Base-by-base conservation (phyloP, 2,329 filamentous ascomycete genomes). In the Triangularia verruculosa region DNA sequence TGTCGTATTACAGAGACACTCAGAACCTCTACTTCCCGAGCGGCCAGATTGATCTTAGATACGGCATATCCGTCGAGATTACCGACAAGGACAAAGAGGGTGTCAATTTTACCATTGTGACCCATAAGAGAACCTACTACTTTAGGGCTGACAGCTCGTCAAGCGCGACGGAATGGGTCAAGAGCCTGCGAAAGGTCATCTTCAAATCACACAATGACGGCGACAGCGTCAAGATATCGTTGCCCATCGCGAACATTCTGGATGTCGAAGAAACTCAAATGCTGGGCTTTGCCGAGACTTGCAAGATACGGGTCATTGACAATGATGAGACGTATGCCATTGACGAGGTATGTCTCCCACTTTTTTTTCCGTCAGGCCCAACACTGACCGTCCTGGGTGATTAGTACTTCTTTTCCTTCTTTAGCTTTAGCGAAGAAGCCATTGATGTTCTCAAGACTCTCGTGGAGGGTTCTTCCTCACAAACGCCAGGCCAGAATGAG, bases 111-210 rank as follows among this genome's bases (percentile, higher is more conserved):
- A 86, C 88, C 6, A 87, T 98, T 52, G 89, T 88, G 7, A 97
- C 93, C 0, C 86, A 93, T 72, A 86, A 93, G 66, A 85, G 92
- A 61, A 93, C 87, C 1, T 97, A 95, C 76, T 85, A 92, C 71
- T 96, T 98, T 79, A 88, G 87, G 72, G 95, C 94, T 39, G 95
- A 99, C 74, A 97, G 92, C 73, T 83, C 86, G 1, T 84, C 88
- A 3, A 97, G 91, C 73, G 95, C 95, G 11, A 95, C 92, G 75
- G 95, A 98, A 79, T 99, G 95, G 95, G 93, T 97, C 54, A 95
- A 95, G 76, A 88, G 91, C 60, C 80, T 99, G 25, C 94, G 97
- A 73, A 91, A 95, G 64, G 93, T 97, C 70, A 97, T 98, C 63
- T 98, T 98, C 73, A 86, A 93, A 58, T 94, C 93, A 11, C 93